Base-by-base conservation (phyloP, 331 rosid species). In the Acacia concinna region DNA sequence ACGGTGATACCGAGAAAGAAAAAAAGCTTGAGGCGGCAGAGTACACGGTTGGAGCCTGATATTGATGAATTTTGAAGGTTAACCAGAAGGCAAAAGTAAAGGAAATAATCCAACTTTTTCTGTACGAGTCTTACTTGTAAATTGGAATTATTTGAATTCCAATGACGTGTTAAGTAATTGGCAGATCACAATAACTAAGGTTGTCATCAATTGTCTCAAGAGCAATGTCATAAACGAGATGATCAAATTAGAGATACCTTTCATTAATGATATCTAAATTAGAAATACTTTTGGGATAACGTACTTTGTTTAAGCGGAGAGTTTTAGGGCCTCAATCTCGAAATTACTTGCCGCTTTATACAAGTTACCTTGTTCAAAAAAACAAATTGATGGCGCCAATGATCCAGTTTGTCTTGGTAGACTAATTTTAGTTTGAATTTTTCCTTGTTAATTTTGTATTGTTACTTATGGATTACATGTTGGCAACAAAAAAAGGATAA, bases 21-120 rank as follows among this genome's bases (percentile, higher is more conserved):
- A 3, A 56, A 0, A 56, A 10, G 31, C 3, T 6, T 21, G 62
- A 54, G 21, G 62, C 28, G 10, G 30, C 5, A 5, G 5, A 54
- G 59, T 52, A 44, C 51, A 44, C 13, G 76, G 59, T 30, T 62
- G 80, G 76, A 81, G 77, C 77, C 88, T 81, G 74, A 62, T 44
- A 44, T 76, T 73, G 66, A 66, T 0, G 35, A 17, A 79, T 9
- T 77, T 70, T 68, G 59, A 83, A n/a, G 35, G 10, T 78, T 31
- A 23, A 25, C 32, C 25, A 41, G 41, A 46, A 28, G 11, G 27
- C 34, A 20, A 47, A 56, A 49, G 64, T 7, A 75, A 8, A 40
- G 18, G 54, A 38, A 34, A 35, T 20, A 44, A 75, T 23, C 1
- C 43, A 30, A 52, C 72, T 59, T 68, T 63, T 64, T 0, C 7